phyloP scores from a whole-genome alignment of 1,139 yeast species.

The Candida albicans region DNA sequence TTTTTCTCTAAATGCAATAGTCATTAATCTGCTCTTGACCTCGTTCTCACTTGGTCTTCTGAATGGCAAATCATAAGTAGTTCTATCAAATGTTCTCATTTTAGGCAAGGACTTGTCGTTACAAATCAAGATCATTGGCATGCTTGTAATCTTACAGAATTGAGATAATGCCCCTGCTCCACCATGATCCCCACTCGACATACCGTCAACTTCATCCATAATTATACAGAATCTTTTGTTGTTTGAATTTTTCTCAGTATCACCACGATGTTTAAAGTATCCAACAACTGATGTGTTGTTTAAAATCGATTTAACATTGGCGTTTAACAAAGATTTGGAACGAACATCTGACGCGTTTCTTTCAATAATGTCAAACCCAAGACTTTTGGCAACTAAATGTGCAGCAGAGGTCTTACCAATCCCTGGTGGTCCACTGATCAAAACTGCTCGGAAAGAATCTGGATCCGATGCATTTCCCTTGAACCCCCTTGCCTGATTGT shows the following conservation, averaged over 20 bases:
- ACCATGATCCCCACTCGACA: conserved; percentile 98
- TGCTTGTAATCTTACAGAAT: conserved; percentile 78
- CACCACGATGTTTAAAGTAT: conserved; percentile 52
- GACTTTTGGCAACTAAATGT: conserved; percentile 63
- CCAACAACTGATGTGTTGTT: conserved; percentile 85
- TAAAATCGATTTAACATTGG: conserved; percentile 67
- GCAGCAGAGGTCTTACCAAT: conserved; percentile 84
- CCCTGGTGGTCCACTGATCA: conserved; percentile 86
- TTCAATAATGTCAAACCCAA: conserved; percentile 73
- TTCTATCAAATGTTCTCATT: conserved; percentile 92
- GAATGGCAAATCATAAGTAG: conserved; percentile 80
- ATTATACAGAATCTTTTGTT: conserved; percentile 68
- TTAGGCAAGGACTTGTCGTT: conserved; percentile 91
- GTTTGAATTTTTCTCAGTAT: conserved; percentile 28
- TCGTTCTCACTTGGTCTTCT: conserved; percentile 85
- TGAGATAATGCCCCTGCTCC: conserved; percentile 96
- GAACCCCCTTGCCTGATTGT: conserved; percentile 54
- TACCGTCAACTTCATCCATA: conserved; percentile 99
- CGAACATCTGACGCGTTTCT: conserved; percentile 89
- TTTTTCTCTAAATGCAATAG: conserved; percentile 85
- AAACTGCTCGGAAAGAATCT: conserved; percentile 73
- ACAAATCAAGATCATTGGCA: conserved; percentile 91
- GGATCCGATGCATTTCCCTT: conserved; percentile 57
- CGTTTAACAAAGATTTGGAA: conserved; percentile 72
- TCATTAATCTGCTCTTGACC: conserved; percentile 80